Evolutionary conservation across 192 early-diverging fungal genomes (phyloP), one percentile per base, ranked within the genome.

Genomic region (Coemansia interrupta): DNA sequence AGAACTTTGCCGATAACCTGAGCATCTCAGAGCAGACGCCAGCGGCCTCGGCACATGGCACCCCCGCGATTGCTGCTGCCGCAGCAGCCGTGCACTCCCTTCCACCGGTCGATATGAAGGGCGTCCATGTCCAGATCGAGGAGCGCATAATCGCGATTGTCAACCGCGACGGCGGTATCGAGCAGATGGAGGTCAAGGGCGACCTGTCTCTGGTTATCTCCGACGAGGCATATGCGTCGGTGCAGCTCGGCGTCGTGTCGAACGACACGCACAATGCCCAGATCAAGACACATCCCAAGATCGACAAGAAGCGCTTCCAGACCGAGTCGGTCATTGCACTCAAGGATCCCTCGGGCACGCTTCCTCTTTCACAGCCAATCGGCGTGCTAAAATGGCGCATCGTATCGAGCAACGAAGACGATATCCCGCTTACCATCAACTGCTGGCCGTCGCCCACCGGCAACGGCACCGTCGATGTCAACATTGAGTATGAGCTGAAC

Each of bases 241-340:
- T 96, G 14, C 86, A 84, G 38, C 66, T 97, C 11, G 58, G 73
- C 3, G 63, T 98, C 13, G 51, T 64, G 13, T 80, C 82, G 44
- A 66, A 75, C 24, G 86, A 84, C 43, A 85, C 88, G 46, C 62
- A 78, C 32, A 78, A 68, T 62, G 82, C 93, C 40, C 93, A 96
- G 59, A 89, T 96, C 67, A 93, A 96, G 89, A 99, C 96, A 11
- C 96, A 99, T 67, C 96, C 96, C 18, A 92, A 99, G 63, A 90
- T 99, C 11, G 95, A 99, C 82, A 99, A 96, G 73, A 81, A 73
- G 24, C 73, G 88, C 24, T 99, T 91, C 80, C 83, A 84, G 29
- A 82, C 60, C 42, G 83, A 87, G 49, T 81, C 78, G 23, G 70
- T 86, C 5, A 81, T 99, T 60, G 85, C 88, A 12, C 85, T 96